These are phyloP conservation scores for Xerophyta viscosa DNA, from an alignment of 106 monocot species.

Conservation along the genomic window DNA sequence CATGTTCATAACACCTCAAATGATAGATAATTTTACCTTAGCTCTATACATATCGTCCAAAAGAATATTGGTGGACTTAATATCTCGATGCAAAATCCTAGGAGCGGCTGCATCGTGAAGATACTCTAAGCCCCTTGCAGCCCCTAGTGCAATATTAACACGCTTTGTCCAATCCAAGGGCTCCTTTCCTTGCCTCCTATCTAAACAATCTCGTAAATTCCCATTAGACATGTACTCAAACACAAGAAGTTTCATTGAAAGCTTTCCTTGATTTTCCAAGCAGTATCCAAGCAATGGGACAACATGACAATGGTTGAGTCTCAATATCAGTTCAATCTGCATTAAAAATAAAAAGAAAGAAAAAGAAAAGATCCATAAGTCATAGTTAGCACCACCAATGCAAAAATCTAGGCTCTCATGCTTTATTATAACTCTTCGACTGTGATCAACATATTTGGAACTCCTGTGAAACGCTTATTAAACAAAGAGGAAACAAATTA, in stretches of 20 bases:
- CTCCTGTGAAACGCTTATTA: too few species aligned
- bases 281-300: conserved; percentile 89
- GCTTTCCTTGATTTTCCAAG: conserved; percentile 52
- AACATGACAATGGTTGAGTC: conserved; percentile 87
- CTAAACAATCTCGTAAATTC: conserved; percentile 75
- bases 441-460: too few species aligned
- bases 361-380: too few species aligned
- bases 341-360: not conserved
- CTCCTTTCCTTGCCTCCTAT: conserved; percentile 41
- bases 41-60: conserved; percentile 67
- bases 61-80: conserved; percentile 97
- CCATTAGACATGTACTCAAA: conserved; percentile 90
- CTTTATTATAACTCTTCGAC: too few species aligned
- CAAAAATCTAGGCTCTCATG: too few species aligned
- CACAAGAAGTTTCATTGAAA: conserved; percentile 61
- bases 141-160: conserved; percentile 67
- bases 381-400: too few species aligned
- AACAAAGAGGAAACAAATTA: too few species aligned
- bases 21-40: conserved; percentile 40
- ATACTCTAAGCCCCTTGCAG: conserved; percentile 91
- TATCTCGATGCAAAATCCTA: conserved; percentile 84
- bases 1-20: not conserved
- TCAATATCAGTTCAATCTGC: conserved; percentile 86
- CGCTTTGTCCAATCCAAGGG: conserved; percentile 70
- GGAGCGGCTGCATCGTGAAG: conserved; percentile 94